Percentiles rank a stretch among this genome's conserved stretches.
Conservation (phyloP, 768 basidiomycete species). For the Xerocomellus intermedius region DNA sequence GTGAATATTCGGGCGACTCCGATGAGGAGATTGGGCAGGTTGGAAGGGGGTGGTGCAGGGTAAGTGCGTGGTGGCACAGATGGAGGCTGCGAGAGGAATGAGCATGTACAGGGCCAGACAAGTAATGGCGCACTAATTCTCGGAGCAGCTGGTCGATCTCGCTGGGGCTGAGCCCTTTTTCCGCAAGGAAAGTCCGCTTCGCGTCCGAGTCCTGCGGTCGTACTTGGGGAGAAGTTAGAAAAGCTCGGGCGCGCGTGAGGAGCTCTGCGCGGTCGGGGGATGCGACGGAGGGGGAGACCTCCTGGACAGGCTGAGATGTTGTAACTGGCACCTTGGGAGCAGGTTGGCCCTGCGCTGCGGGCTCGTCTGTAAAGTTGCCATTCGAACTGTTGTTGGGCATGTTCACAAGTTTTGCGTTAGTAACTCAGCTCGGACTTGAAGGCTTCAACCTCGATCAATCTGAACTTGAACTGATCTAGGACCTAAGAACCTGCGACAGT, state of each 20-base stretch:
- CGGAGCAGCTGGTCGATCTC: slow-evolving; percentile 62
- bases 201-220: slow-evolving; percentile 51
- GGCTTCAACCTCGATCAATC: too few relatives aligned
- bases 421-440: too few relatives aligned
- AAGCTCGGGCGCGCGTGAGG: slow-evolving; percentile 55
- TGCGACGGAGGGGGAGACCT: not conserved
- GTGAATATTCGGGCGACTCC: slow-evolving; percentile 57
- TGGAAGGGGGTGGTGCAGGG: slow-evolving; percentile 67
- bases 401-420: not conserved
- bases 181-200: slow-evolving; percentile 63
- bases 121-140: slow-evolving; percentile 45
- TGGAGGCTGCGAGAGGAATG: slow-evolving; percentile 36
- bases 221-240: slow-evolving; percentile 66
- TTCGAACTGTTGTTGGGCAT: slow-evolving; percentile 19
- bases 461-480: too few relatives aligned
- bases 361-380: not conserved
- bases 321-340: not conserved
- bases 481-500: too few relatives aligned
- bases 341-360: not conserved
- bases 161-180: slow-evolving; percentile 63
- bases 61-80: slow-evolving; percentile 70
- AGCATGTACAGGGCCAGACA: slow-evolving; percentile 1
- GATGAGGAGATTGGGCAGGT: slow-evolving; percentile 62
- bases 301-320: not conserved
- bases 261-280: slow-evolving; percentile 41